Base-by-base conservation (phyloP, 306 rosid species). In the Hippophae tibetana region DNA sequence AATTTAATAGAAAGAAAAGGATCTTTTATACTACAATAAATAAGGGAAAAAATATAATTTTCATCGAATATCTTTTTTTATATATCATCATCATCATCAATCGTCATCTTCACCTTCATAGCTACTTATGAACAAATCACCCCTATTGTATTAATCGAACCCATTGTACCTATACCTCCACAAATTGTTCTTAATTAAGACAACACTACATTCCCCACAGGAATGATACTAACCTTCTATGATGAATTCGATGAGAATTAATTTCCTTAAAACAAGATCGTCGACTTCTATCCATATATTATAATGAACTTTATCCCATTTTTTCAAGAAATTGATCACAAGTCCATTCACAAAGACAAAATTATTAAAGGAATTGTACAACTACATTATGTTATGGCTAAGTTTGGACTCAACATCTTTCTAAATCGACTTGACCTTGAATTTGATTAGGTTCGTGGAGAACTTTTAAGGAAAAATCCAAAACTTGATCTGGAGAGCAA, bases 261-360 rank as follows among this genome's bases (percentile, higher is more conserved):
- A 0, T 45, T 2, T 45, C 12, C 6, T 45, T 10, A 0, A 45
- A 45, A 2, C 10, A 44, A 44, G 10, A 6, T 10, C 0, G 12
- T 7, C 9, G 10, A 0, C 47, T 6, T 44, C 10, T 45, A 7
- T 45, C 48, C 38, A 27, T 10, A 0, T 47, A 66, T 41, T 66
- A 65, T 13, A 65, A 56, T 54, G 62, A 65, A 55, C 47, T 52
- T 13, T 25, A 0, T 52, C 7, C 56, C 23, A 52, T n/a, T 52
- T 52, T 14, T 23, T 23, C 23, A 14, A 6, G 56, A n/a, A 52
- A 57, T 57, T 8, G 12, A 41, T 41, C 61, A 57, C 47, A 57
- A 27, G 61, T 3, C 47, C 8, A 0, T 8, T 12, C 47, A 3
- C 11, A 6, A 2, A 14, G n/a, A 3, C 45, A 14, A 6, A 13